Percentiles rank a stretch among this genome's conserved stretches.
Conservation (phyloP, 2,329 filamentous ascomycete species). For the Neoarthrinium moseri region DNA sequence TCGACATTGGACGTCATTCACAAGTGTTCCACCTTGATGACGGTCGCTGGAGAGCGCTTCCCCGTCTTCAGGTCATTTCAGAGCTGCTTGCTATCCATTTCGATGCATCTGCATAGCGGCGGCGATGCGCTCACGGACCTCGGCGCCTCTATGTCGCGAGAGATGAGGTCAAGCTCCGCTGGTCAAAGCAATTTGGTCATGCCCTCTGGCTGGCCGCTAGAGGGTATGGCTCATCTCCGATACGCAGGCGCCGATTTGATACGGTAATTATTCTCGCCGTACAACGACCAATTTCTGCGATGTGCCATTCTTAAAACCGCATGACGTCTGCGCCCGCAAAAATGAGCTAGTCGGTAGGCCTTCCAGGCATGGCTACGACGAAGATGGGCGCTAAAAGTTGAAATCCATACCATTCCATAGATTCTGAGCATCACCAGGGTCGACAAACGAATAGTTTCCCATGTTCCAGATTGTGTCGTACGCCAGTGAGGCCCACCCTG, state of each 20-base stretch:
- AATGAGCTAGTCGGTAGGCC: not conserved
- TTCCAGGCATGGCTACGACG: too few species aligned
- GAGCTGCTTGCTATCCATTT: not conserved
- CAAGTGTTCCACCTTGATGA: constrained; percentile 2
- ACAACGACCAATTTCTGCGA: too few species aligned
- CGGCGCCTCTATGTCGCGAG: not conserved
- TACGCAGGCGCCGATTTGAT: too few species aligned
- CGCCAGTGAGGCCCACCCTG: constrained; percentile 10
- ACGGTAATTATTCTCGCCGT: too few species aligned
- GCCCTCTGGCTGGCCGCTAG: too few species aligned
- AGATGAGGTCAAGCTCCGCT: too few species aligned
- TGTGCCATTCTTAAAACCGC: too few species aligned
- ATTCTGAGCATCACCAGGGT: constrained; percentile 1
- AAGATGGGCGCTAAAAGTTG: not conserved
- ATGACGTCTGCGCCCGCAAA: too few species aligned
- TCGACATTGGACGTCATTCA: not conserved
- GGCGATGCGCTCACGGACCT: too few species aligned
- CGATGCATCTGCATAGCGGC: not conserved
- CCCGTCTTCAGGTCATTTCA: not conserved
- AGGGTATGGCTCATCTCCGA: too few species aligned
- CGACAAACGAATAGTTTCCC: constrained; percentile 17
- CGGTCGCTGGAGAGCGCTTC: not conserved
- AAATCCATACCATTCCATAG: not conserved
- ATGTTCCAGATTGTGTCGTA: constrained; percentile 18
- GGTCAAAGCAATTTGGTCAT: too few species aligned